Conservation (phyloP, 768 basidiomycete genomes). For the Xerocomus spinulosus region DNA sequence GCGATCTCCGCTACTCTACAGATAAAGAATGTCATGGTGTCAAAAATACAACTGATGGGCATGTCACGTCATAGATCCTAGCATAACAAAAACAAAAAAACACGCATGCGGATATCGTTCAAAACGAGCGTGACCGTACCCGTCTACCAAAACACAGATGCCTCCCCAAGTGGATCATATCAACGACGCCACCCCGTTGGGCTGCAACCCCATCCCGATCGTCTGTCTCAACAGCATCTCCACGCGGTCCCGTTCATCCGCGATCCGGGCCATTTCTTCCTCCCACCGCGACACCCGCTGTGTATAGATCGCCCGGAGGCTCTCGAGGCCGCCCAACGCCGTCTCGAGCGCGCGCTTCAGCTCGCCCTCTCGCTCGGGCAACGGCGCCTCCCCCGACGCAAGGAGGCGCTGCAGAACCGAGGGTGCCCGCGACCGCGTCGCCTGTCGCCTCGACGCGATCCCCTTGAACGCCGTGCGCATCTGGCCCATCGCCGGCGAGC, state of each 20-base stretch:
- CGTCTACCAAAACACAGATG: no score
- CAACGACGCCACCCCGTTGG: conserved; percentile 23
- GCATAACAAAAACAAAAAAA: no score
- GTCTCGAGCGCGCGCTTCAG: conserved; percentile 64
- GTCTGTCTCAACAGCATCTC: conserved; percentile 64
- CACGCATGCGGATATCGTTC: no score
- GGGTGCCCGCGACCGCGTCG: conserved; percentile 41
- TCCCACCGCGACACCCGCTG: conserved; percentile 64
- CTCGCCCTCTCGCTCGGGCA: conserved; percentile 57
- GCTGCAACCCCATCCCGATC: conserved; percentile 39
- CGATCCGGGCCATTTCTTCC: conserved; percentile 63
- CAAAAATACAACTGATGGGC: no score
- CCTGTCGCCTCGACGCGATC: conserved; percentile 54
- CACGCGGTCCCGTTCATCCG: conserved; percentile 63
- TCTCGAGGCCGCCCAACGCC: conserved; percentile 60
- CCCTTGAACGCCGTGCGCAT: conserved; percentile 57
- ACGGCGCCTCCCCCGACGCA: conserved; percentile 55
- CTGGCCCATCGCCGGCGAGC: conserved; percentile 46
- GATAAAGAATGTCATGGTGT: no score
- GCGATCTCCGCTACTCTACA: no score
- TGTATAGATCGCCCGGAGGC: conserved; percentile 61
- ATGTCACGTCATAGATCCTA: no score
- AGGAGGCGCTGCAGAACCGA: conserved; percentile 46
- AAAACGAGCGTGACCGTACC: no score
- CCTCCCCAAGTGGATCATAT: no score